Percentiles rank a stretch among this genome's conserved stretches.
Evolutionary conservation across 441 rosid species (phyloP).

Genomic region (Pelargonium cotyledonis): DNA sequence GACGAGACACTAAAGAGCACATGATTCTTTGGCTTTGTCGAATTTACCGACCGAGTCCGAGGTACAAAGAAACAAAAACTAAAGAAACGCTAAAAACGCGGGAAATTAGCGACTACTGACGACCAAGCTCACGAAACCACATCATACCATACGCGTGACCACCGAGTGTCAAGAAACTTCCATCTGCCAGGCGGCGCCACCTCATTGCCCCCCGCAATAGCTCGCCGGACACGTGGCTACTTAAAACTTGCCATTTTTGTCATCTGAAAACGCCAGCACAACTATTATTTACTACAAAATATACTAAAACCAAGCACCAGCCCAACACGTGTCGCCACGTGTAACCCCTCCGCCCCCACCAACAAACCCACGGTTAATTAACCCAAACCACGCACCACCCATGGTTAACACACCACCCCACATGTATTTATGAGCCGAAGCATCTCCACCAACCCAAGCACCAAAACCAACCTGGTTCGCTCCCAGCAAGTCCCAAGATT

Average conservation of each 20-base stretch:
- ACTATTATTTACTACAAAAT: not conserved
- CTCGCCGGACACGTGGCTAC: constrained; percentile 23
- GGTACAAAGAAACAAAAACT: too few relatives aligned
- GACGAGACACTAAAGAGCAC: too few relatives aligned
- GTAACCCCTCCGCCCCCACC: constrained; percentile 12
- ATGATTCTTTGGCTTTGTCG: too few relatives aligned
- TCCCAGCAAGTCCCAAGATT: not conserved
- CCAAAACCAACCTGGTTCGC: not conserved
- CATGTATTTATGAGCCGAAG: constrained; percentile 11
- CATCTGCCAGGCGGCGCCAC: constrained; percentile 21
- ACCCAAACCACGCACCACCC: constrained; percentile 5
- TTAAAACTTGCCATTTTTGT: not conserved
- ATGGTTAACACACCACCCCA: constrained; percentile 14
- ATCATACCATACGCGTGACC: constrained; percentile 17
- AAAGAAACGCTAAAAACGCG: too few relatives aligned
- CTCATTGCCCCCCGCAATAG: constrained; percentile 15
- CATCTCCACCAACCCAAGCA: not conserved
- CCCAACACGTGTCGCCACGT: constrained; percentile 42
- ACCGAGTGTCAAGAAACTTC: constrained; percentile 32
- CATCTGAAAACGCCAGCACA: constrained; percentile 12
- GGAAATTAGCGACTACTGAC: not conserved
- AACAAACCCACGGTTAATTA: constrained; percentile 10
- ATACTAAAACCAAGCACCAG: not conserved
- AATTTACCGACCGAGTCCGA: too few relatives aligned
- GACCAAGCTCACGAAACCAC: not conserved